A percentile compares a stretch with the other conserved stretches of the same genome.
phyloP scores from a whole-genome alignment of 192 early-diverging fungal genomes.

The Linnemannia elongata region DNA sequence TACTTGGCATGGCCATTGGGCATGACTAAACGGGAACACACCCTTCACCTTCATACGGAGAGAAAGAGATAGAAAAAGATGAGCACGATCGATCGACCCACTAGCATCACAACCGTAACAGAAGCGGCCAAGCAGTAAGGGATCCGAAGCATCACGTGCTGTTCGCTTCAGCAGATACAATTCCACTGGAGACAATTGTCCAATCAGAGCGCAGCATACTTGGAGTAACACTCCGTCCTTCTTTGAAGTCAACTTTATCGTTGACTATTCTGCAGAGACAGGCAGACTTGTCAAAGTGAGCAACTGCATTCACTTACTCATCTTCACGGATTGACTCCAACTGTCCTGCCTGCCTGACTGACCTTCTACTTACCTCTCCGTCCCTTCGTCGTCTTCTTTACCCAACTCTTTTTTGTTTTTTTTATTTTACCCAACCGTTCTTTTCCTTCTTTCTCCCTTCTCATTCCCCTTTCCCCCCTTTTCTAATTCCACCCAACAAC shows the following conservation, averaged over 20 bases:
- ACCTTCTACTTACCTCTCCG: constrained; percentile 7
- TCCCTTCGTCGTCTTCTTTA: not conserved
- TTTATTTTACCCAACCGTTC: not conserved
- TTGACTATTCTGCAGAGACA: not conserved
- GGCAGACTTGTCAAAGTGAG: not conserved
- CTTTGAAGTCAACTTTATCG: too few relatives aligned
- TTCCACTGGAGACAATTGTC: not conserved
- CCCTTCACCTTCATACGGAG: not conserved
- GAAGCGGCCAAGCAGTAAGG: not conserved
- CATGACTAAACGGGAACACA: not conserved
- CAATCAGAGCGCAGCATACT: not conserved
- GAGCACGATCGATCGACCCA: not conserved
- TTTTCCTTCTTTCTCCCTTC: not conserved
- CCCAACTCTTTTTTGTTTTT: not conserved
- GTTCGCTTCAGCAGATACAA: not conserved
- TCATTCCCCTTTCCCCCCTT: not conserved
- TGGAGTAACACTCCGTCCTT: too few relatives aligned
- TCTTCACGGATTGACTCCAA: not conserved
- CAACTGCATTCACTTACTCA: not conserved
- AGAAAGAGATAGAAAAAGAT: not conserved
- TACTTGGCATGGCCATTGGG: not conserved
- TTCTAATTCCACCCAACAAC: not conserved
- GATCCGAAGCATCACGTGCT: not conserved
- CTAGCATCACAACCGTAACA: not conserved
- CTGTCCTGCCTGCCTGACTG: not conserved